These are phyloP conservation scores for Nakazawaea molendinolei DNA, from an alignment of 805 yeast species.

Conservation along the genomic window DNA sequence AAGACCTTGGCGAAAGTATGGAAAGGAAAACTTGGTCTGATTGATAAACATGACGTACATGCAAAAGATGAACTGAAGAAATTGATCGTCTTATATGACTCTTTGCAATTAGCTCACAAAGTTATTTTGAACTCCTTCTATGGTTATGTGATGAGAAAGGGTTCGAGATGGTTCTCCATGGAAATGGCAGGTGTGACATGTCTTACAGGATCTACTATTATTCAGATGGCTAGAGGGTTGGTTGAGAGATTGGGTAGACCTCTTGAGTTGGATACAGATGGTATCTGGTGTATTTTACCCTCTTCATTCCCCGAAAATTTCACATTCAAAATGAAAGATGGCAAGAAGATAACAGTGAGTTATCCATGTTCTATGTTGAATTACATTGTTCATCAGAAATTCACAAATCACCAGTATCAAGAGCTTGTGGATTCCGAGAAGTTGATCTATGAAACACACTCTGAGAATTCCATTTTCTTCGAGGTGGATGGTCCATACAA, in stretches of 20 bases:
- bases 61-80: constrained; percentile 85
- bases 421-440: constrained; percentile 65
- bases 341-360: constrained; percentile 70
- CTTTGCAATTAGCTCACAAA: constrained; percentile 93
- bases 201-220: constrained; percentile 94
- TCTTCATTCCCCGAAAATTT: constrained; percentile 88
- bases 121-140: constrained; percentile 94
- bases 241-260: constrained; percentile 95
- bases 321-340: constrained; percentile 62
- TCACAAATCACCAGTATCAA: constrained; percentile 94
- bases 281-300: constrained; percentile 98
- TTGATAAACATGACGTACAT: constrained; percentile 46
- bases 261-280: constrained; percentile 94
- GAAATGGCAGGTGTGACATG: constrained; percentile 99
- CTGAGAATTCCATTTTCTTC: constrained; percentile 92
- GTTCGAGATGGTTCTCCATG: constrained; percentile 98
- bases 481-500: constrained; percentile 98
- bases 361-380: constrained; percentile 97
- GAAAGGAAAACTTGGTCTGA: constrained; percentile 70
- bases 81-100: constrained; percentile 90
- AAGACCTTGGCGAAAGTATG: constrained; percentile 90
- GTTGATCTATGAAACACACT: constrained; percentile 64
- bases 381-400: constrained; percentile 82
- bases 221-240: constrained; percentile 90
- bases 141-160: constrained; percentile 98